Evolutionary conservation across 2,329 filamentous ascomycete genomes (phyloP).

Genomic region (Hortaea werneckii): DNA sequence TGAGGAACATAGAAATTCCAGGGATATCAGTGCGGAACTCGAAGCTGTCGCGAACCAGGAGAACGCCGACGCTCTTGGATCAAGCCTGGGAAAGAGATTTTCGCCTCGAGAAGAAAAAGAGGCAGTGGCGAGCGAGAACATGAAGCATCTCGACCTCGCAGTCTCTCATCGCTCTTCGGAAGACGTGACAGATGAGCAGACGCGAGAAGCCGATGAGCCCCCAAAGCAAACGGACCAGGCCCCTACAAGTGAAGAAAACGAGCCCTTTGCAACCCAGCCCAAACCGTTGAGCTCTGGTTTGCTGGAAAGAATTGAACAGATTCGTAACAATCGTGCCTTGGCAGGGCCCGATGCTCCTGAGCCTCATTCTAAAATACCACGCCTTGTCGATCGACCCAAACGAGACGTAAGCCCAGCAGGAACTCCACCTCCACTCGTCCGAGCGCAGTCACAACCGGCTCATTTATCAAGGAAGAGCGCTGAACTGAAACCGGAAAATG

Average conservation of each 20-base stretch:
- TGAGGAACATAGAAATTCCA: conserved; percentile 43
- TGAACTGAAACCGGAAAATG: conserved; percentile 10
- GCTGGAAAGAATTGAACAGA: conserved; percentile 28
- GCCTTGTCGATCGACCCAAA: conserved; percentile 21
- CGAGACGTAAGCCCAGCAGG: conserved; percentile 24
- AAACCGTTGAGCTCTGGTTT: conserved; percentile 27
- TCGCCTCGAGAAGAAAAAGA: conserved; percentile 23
- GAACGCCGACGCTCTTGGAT: conserved; percentile 4
- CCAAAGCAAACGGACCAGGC: conserved; percentile 3
- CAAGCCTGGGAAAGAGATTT: conserved; percentile 12
- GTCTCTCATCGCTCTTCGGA: conserved; percentile 29
- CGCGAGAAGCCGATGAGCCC: conserved; percentile 1
- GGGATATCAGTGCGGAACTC: conserved; percentile 11
- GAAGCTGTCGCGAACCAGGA: conserved; percentile 9
- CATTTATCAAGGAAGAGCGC: conserved; percentile 17
- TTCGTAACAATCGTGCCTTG: conserved; percentile 20
- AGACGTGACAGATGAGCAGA: conserved; percentile 2
- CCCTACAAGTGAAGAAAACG: conserved; percentile 7
- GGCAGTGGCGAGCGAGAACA: conserved; percentile 39
- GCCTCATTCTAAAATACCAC: conserved; percentile 26
- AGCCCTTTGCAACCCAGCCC: conserved; percentile 22
- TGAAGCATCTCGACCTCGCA: conserved; percentile 53
- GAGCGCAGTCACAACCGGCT: conserved; percentile 43
- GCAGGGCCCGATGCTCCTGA: conserved; percentile 11
- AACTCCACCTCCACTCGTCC: conserved; percentile 37